These are phyloP conservation scores for Ustilago cynodontis DNA, from an alignment of 1,284 basidiomycete species.

Conservation along the genomic window DNA sequence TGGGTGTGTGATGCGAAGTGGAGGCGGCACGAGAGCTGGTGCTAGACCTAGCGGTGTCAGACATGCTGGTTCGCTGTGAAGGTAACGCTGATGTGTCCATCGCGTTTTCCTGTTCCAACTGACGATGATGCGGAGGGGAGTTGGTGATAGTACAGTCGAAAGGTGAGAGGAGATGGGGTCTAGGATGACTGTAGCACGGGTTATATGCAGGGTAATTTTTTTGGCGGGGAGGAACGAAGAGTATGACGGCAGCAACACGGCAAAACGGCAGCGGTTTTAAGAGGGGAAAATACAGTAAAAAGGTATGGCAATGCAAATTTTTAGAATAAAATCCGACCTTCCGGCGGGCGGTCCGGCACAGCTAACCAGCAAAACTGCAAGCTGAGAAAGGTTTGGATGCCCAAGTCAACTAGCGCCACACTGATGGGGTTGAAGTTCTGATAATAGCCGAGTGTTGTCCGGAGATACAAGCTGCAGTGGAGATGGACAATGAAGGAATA, in stretches of 20 bases:
- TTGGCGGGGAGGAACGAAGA: no score
- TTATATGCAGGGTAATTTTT: background rate
- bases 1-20: slow-evolving; percentile 11
- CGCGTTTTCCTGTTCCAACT: background rate
- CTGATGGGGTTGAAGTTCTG: no score
- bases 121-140: background rate
- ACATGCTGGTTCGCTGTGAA: slow-evolving; percentile 45
- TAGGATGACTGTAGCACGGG: background rate
- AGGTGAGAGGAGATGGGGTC: background rate
- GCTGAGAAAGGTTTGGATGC: no score
- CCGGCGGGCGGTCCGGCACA: slow-evolving; percentile 1
- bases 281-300: background rate
- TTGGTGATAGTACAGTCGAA: slow-evolving; percentile 6
- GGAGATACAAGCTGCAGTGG: no score
- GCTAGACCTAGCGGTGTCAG: slow-evolving; percentile 32
- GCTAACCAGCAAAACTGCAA: background rate
- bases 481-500: no score
- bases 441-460: no score
- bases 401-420: no score
- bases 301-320: slow-evolving; percentile 9
- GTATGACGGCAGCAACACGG: background rate
- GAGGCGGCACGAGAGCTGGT: slow-evolving; percentile 31
- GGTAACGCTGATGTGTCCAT: slow-evolving; percentile 37
- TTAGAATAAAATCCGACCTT: background rate
- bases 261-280: slow-evolving; percentile 6